These are phyloP conservation scores for Hymenochaete sp. DNA, from an alignment of 1,284 basidiomycete species.

Conservation along the genomic window DNA sequence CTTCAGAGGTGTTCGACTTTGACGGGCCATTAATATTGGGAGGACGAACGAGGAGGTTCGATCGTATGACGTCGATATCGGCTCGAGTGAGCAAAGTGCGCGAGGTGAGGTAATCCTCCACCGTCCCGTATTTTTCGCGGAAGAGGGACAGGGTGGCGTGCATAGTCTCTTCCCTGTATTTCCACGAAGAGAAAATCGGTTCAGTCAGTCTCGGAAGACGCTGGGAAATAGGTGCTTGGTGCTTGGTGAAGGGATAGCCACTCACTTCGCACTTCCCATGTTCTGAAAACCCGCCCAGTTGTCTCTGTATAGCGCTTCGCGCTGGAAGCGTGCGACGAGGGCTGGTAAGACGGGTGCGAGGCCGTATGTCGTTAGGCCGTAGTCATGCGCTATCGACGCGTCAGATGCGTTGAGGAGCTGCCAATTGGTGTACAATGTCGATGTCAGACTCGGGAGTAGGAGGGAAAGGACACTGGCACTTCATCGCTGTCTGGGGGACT, in stretches of 20 bases:
- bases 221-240: too few relatives aligned
- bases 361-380: conserved; percentile 33
- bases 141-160: conserved; percentile 28
- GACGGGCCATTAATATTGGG: background rate
- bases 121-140: conserved; percentile 30
- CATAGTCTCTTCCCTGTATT: conserved; percentile 32
- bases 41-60: conserved; percentile 19
- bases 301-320: conserved; percentile 28
- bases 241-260: conserved; percentile 10
- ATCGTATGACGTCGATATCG: conserved; percentile 28
- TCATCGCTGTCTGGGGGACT: conserved; percentile 10
- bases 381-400: conserved; percentile 34
- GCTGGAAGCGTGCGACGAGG: conserved; percentile 28
- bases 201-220: background rate
- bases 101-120: conserved; percentile 28
- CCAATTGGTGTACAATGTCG: background rate
- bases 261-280: conserved; percentile 32
- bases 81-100: conserved; percentile 27
- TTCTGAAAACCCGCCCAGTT: conserved; percentile 32
- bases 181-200: background rate
- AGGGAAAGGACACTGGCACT: background rate
- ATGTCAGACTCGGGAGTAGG: background rate
- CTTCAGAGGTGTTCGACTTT: background rate
- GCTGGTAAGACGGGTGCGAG: conserved; percentile 29
- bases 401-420: conserved; percentile 36